Percentiles rank a stretch among this genome's conserved stretches.
Evolutionary conservation across 192 early-diverging fungal species (phyloP).

Genomic region (Podila verticillata): DNA sequence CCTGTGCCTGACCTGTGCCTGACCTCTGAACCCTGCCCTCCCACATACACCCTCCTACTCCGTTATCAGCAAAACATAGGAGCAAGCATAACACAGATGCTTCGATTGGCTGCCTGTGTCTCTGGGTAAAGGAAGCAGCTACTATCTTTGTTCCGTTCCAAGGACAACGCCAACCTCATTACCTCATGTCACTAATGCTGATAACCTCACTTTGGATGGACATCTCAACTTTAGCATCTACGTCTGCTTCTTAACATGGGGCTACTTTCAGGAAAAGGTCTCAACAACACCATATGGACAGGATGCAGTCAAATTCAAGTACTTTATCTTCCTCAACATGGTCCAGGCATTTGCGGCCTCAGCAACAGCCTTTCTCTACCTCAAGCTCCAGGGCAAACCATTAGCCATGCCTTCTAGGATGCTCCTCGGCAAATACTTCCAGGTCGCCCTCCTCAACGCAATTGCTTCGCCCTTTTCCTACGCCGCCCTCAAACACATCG

Average conservation of each 20-base stretch:
- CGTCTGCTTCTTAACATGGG: constrained; percentile 96
- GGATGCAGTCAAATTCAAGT: constrained; percentile 75
- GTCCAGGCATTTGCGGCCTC: constrained; percentile 86
- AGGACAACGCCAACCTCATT: neutral
- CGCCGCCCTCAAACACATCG: constrained; percentile 90
- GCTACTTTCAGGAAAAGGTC: constrained; percentile 92
- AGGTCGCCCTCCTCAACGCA: constrained; percentile 80
- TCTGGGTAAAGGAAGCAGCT: constrained; percentile 26
- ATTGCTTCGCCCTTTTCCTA: constrained; percentile 93
- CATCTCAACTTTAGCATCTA: constrained; percentile 74
- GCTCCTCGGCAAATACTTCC: constrained; percentile 73
- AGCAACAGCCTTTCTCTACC: constrained; percentile 77
- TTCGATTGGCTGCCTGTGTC: constrained; percentile 41
- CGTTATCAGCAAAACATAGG: neutral
- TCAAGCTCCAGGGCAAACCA: constrained; percentile 63
- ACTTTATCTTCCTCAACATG: constrained; percentile 93
- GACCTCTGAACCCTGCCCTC: no score
- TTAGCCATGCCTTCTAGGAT: constrained; percentile 45
- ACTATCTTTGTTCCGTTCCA: no score
- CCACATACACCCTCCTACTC: neutral
- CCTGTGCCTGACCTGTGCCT: no score
- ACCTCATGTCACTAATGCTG: no score
- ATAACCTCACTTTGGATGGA: no score
- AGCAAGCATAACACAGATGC: constrained; percentile 19
- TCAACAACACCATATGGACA: constrained; percentile 84